These are phyloP conservation scores for Microthlaspi erraticum DNA, from an alignment of 345 rosid species.

Conservation along the genomic window DNA sequence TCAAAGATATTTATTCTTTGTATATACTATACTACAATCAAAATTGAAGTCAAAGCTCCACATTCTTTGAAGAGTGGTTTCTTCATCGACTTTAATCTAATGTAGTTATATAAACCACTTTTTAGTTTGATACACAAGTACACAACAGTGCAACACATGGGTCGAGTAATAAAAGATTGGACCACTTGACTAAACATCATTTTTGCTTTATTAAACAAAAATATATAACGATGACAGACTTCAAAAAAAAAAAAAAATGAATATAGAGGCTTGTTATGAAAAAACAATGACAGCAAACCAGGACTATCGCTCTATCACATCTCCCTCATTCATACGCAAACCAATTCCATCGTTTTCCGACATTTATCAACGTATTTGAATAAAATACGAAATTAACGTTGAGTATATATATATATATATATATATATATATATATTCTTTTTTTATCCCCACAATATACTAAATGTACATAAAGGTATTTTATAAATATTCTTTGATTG, in stretches of 20 bases:
- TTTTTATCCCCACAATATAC: not conserved
- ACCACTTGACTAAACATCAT: slow-evolving; percentile 20
- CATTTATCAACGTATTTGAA: slow-evolving; percentile 6
- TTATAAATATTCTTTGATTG: not conserved
- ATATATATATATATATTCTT: not conserved
- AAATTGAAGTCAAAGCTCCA: slow-evolving; percentile 15
- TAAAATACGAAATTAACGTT: slow-evolving; percentile 12
- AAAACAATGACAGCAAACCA: not conserved
- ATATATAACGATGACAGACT: not conserved
- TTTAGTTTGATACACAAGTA: not conserved
- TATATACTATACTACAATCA: not conserved
- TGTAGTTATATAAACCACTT: not conserved
- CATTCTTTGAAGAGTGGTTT: not conserved
- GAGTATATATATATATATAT: not conserved
- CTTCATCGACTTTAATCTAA: not conserved
- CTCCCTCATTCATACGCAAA: slow-evolving; percentile 32
- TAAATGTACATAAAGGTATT: slow-evolving; percentile 17
- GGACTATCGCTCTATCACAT: not conserved
- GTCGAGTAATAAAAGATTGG: not conserved
- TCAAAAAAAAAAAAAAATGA: not conserved
- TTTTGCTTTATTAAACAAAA: not conserved
- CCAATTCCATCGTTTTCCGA: not conserved
- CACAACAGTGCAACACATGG: not conserved
- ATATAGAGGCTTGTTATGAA: not conserved
- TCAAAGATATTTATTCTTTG: not conserved